Percentiles rank a stretch among this genome's conserved stretches.
phyloP scores from a whole-genome alignment of 1,284 basidiomycete species.

The Bjerkandera adusta region DNA sequence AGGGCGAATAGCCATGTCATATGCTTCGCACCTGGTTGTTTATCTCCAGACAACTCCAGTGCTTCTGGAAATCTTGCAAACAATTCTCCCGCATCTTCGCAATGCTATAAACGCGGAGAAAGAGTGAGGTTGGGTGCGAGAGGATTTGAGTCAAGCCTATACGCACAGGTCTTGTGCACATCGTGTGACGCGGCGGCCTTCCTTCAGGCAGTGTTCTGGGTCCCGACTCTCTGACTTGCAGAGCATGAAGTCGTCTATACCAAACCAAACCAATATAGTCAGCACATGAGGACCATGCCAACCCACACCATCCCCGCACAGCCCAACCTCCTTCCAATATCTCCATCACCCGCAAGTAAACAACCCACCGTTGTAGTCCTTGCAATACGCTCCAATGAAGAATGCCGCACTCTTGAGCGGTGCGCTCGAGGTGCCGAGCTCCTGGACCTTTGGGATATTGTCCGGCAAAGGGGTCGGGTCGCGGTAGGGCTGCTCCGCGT shows the following conservation, averaged over 20 bases:
- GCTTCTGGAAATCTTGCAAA: constrained; percentile 83
- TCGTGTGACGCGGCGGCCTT: constrained; percentile 93
- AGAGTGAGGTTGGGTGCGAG: neutral
- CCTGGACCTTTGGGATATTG: constrained; percentile 80
- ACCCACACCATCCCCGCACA: neutral
- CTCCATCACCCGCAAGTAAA: neutral
- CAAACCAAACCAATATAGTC: neutral
- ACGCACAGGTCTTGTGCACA: constrained; percentile 94
- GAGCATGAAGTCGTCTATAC: constrained; percentile 97
- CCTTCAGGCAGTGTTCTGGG: constrained; percentile 93
- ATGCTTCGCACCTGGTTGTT: constrained; percentile 85
- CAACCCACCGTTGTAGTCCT: constrained; percentile 90
- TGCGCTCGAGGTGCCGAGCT: constrained; percentile 90
- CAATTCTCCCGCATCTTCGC: constrained; percentile 94
- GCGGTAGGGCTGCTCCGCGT: constrained; percentile 47
- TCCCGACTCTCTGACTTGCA: constrained; percentile 93
- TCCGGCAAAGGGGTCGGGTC: constrained; percentile 77
- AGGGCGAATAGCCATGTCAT: neutral
- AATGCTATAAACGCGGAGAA: constrained; percentile 55
- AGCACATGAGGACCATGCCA: constrained; percentile 9
- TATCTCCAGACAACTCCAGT: constrained; percentile 94
- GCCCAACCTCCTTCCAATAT: neutral
- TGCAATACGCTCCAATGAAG: constrained; percentile 96
- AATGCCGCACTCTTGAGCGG: constrained; percentile 97
- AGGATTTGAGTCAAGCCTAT: neutral